Evolutionary conservation across 192 early-diverging fungal species (phyloP).

Genomic region (Linnemannia exigua): DNA sequence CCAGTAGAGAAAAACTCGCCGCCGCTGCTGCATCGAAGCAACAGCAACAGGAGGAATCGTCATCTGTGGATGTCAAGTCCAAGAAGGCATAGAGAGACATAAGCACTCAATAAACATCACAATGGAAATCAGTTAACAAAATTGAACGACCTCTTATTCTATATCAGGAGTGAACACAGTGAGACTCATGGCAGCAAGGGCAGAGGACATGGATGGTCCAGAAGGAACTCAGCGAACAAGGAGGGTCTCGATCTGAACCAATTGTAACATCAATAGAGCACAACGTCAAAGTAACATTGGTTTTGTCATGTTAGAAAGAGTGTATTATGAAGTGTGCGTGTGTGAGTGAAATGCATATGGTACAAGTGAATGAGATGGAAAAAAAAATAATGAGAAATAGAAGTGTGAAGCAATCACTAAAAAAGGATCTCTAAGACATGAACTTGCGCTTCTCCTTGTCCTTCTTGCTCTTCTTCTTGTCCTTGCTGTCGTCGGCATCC

Average conservation of each 20-base stretch:
- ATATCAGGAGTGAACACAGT: no score
- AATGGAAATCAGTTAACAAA: not conserved
- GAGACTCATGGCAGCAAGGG: no score
- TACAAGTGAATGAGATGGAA: slow-evolving; percentile 26
- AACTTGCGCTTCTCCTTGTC: slow-evolving; percentile 60
- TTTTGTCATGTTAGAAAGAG: not conserved
- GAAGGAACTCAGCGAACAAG: no score
- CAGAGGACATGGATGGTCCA: no score
- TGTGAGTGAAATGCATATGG: slow-evolving; percentile 24
- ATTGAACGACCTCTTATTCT: no score
- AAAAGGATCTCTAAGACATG: slow-evolving; percentile 35
- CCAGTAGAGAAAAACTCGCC: slow-evolving; percentile 31
- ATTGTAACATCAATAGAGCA: not conserved
- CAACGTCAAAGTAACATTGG: not conserved
- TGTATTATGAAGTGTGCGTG: slow-evolving; percentile 6
- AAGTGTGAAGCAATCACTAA: no score
- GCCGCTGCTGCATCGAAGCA: slow-evolving; percentile 15
- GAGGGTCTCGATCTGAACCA: no score
- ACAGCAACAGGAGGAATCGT: slow-evolving; percentile 13
- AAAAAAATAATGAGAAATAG: slow-evolving; percentile 1
- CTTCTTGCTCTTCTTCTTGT: slow-evolving; percentile 50
- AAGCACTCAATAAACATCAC: not conserved
- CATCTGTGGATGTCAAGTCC: not conserved
- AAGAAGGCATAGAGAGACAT: not conserved
- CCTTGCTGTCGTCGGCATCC: slow-evolving; percentile 48